Evolutionary conservation across 2,329 filamentous ascomycete genomes (phyloP).

Genomic region (Chrysoporthe deuterocubensis): DNA sequence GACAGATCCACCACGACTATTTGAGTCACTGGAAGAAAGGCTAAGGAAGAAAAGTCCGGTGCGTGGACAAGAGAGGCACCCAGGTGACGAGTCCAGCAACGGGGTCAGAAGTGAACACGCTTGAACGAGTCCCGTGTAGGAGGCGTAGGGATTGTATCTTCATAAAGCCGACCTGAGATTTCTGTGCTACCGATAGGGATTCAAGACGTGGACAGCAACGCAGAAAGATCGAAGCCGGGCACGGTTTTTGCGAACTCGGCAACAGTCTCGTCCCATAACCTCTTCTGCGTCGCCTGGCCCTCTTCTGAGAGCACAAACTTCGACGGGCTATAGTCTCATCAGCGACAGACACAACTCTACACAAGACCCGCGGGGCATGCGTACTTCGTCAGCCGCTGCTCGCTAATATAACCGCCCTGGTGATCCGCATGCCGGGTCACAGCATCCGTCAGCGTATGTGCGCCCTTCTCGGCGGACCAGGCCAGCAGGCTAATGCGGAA

Average conservation of each 20-base stretch:
- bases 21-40: background rate
- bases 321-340: background rate
- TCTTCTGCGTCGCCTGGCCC: slow-evolving; percentile 4
- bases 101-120: background rate
- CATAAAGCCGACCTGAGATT: background rate
- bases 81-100: background rate
- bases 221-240: background rate
- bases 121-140: background rate
- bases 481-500: background rate
- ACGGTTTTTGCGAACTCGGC: background rate
- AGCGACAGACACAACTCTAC: background rate
- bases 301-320: slow-evolving; percentile 5
- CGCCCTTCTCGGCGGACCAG: background rate
- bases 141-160: background rate
- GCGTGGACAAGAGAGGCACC: background rate
- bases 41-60: background rate
- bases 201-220: background rate
- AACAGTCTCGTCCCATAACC: slow-evolving; percentile 4
- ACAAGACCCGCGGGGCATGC: background rate
- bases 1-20: background rate
- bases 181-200: background rate
- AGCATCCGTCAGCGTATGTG: slow-evolving; percentile 1
- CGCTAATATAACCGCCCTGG: slow-evolving; percentile 3
- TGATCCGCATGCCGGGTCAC: background rate
- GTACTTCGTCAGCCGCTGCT: slow-evolving; percentile 3